A percentile compares a stretch with the other conserved stretches of the same genome.
phyloP scores from a whole-genome alignment of 2,329 filamentous ascomycete species.

The Botrytis porri region DNA sequence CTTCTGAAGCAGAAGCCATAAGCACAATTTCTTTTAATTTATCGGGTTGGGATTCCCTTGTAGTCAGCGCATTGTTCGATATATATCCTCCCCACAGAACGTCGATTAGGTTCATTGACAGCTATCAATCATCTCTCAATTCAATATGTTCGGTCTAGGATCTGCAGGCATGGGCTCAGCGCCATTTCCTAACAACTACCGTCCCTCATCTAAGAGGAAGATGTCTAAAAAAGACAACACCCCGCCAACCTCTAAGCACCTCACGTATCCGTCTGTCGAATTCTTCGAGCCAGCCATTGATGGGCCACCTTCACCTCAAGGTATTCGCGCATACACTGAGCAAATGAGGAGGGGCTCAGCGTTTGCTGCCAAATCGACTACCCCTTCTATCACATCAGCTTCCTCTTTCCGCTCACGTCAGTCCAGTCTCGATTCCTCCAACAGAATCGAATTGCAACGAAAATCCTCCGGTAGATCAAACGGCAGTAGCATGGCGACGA shows the following conservation, averaged over 20 bases:
- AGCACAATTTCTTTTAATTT: conserved; percentile 19
- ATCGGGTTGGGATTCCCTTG: conserved; percentile 15
- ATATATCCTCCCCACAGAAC: conserved; percentile 21
- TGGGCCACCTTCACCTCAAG: conserved; percentile 58
- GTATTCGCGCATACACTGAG: conserved; percentile 56
- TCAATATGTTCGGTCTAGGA: conserved; percentile 19
- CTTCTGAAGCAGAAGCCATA: conserved; percentile 20
- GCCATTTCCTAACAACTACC: background rate
- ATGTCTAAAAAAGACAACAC: conserved; percentile 9
- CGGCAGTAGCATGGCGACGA: conserved; percentile 49
- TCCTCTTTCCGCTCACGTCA: conserved; percentile 51
- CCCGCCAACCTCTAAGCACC: conserved; percentile 6
- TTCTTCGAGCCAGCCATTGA: conserved; percentile 58
- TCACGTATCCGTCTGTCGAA: conserved; percentile 34
- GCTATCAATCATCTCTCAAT: background rate
- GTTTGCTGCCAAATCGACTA: conserved; percentile 46
- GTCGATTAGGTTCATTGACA: conserved; percentile 14
- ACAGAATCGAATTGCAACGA: conserved; percentile 47
- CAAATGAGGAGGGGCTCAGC: conserved; percentile 56
- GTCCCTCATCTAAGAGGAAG: conserved; percentile 10
- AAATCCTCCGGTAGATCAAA: conserved; percentile 56
- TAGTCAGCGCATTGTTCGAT: conserved; percentile 14
- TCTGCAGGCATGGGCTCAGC: conserved; percentile 7
- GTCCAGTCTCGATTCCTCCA: conserved; percentile 32
- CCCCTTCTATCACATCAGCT: conserved; percentile 52